Conservation (phyloP, 2,329 filamentous ascomycete genomes). For the Penicillium sclerotigenum region DNA sequence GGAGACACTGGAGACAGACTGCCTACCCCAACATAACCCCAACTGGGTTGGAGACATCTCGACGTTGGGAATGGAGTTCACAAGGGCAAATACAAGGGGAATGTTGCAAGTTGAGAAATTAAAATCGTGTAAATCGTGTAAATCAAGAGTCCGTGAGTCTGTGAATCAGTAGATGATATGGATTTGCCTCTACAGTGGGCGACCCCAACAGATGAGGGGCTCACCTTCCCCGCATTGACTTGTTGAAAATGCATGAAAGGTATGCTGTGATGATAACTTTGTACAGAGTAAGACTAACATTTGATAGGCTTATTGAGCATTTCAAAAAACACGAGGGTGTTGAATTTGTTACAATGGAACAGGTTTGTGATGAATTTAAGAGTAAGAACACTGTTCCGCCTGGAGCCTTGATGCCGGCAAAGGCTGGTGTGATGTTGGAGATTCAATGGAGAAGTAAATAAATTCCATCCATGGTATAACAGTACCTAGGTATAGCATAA, state of each 20-base stretch:
- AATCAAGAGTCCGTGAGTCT: neutral
- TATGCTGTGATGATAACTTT: conserved; percentile 26
- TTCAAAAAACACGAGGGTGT: conserved; percentile 30
- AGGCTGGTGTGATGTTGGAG: conserved; percentile 14
- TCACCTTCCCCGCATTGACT: conserved; percentile 16
- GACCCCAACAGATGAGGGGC: neutral
- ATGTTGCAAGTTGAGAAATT: neutral
- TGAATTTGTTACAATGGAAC: conserved; percentile 30
- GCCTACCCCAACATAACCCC: conserved; percentile 1
- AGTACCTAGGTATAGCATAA: neutral
- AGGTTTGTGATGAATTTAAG: conserved; percentile 27
- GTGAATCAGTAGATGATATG: neutral
- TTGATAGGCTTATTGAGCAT: conserved; percentile 25
- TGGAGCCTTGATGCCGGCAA: conserved; percentile 23
- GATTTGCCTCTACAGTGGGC: neutral
- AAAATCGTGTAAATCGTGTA: neutral
- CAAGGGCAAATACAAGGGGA: neutral
- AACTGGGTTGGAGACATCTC: neutral
- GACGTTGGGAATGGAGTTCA: neutral
- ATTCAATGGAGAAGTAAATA: conserved; percentile 11
- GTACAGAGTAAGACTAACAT: neutral
- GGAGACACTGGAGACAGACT: neutral
- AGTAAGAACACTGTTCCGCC: conserved; percentile 21
- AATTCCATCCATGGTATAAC: neutral
- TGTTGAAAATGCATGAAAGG: conserved; percentile 62